Base-by-base conservation (phyloP, 2,329 filamentous ascomycete genomes). In the Apiospora hydei region DNA sequence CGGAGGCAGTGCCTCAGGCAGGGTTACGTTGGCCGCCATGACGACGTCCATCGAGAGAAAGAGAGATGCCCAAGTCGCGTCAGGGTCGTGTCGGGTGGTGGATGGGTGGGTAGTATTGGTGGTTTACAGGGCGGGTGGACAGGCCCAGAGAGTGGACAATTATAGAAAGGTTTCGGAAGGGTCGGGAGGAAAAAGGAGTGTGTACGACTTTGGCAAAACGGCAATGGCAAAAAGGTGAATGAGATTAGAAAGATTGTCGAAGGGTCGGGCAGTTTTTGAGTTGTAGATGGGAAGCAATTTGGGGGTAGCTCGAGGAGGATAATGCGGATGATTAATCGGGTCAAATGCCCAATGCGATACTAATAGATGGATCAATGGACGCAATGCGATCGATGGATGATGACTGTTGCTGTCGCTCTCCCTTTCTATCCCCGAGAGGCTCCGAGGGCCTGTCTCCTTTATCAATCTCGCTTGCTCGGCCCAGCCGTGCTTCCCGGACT, bases 1-100 rank as follows among this genome's bases (percentile, higher is more conserved):
- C 70, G 95, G 94, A 77, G 96, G 95, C 70, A 98, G 89, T 78
- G 91, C 90, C 83, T 86, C 87, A 75, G 84, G 81, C 76, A 89
- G 81, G 24, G 88, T 88, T 71, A 85, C 81, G 80, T 90, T 91
- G 79, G 82, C 79, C 51, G 81, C 81, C 83, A 84, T 84, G 75
- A 75, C 76, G 72, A 73, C 34, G 61, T 41, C 43, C 51, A 38
- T 68, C n/a, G 51, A 67, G 53, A 61, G 70, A n/a, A n/a, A 30
- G 2, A 43, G 38, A 41, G n/a, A 30, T 34, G 57, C 34, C 57
- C 57, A 64, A 64, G 46, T 69, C 68, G 68, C 43, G 68, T 68
- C 66, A 46, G 66, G 66, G 41, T 47, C 66, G 66, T 4, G 66
- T 41, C 21, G 66, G n/a, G 6, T 13, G 43, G 38, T 68, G 24